Evolutionary conservation across 163 green algal species (phyloP), one percentile per base, ranked within the genome.

Genomic region (Volvox carteri): DNA sequence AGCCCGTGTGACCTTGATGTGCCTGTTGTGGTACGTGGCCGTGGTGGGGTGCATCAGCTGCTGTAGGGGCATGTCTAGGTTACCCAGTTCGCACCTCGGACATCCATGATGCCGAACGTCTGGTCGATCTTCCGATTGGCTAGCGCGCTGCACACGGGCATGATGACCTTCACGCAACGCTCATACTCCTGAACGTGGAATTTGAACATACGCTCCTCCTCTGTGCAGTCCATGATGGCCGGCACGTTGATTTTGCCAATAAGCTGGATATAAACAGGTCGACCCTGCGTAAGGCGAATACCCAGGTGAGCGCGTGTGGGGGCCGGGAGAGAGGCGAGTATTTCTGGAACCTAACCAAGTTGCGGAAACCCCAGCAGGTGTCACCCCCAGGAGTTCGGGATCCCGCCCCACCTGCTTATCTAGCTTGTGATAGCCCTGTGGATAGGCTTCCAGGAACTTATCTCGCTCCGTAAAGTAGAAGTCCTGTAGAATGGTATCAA

Each of bases 151-250:
- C 94, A 97, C 6, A 96, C 92, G 23, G 96, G 97, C 87, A 98
- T 95, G 91, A 98, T 98, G 79, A 97, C 94, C 70, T 94, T 92
- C 16, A 96, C 85, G 87, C 94, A 97, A 30, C 96, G 94, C 92
- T 98, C 96, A 86, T 98, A 99, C 91, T 98, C 96, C 92, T 98
- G 95, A 25, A 98, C 93, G 87, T 98, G 96, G 90, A 97, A 98
- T 91, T 96, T 97, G 28, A 98, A 89, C 95, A 98, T 98, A 85
- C 96, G 94, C 67, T 99, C 96, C 91, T 98, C 96, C 0, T 92
- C 97, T 11, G 97, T 98, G 52, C 98, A 92, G 58, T 95, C 91
- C 80, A 94, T 93, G 70, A 99, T 93, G 39, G 93, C 91, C 35
- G 90, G 92, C 25, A 98, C 91, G 90, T 99, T 93, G 42, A 98